phyloP scores from a whole-genome alignment of 805 yeast genomes.

The Barnettozyma populi region DNA sequence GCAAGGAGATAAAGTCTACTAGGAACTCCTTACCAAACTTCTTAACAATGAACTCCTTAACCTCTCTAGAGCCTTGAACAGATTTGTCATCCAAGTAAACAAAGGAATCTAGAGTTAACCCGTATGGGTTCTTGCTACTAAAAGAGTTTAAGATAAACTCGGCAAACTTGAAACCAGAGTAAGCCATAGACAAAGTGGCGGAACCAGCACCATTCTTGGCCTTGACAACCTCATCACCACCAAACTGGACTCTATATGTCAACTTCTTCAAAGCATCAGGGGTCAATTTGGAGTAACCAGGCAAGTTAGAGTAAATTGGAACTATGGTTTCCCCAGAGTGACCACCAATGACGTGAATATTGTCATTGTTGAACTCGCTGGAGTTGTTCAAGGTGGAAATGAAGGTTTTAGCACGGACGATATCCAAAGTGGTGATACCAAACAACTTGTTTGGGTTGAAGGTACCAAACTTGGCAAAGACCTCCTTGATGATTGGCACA shows the following conservation, averaged over 20 bases:
- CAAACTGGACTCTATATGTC: conserved; percentile 87
- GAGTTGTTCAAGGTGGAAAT: conserved; percentile 22
- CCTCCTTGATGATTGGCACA: conserved; percentile 83
- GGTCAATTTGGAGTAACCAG: conserved; percentile 16
- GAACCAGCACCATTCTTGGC: conserved; percentile 95
- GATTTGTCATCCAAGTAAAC: conserved; percentile 42
- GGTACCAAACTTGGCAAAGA: conserved; percentile 59
- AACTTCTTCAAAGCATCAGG: conserved; percentile 34
- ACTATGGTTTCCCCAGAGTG: conserved; percentile 95
- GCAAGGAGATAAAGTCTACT: conserved; percentile 53
- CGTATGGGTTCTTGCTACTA: conserved; percentile 11
- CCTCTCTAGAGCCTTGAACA: conserved; percentile 21
- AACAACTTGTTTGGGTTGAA: conserved; percentile 69
- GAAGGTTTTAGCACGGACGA: conserved; percentile 76
- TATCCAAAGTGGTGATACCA: conserved; percentile 87
- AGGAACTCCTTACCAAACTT: conserved; percentile 11
- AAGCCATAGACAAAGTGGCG: conserved; percentile 94
- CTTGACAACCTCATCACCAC: conserved; percentile 94
- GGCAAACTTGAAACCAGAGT: conserved; percentile 82
- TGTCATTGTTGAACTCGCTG: conserved; percentile 36
- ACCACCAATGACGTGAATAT: conserved; percentile 77
- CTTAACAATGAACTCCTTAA: conserved; percentile 17
- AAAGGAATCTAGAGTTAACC: conserved; percentile 43
- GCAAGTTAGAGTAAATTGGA: conserved; percentile 46
- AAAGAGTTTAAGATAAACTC: conserved; percentile 26